Conservation (phyloP, 2,329 filamentous ascomycete species). For the Stachybotrys echinatus region DNA sequence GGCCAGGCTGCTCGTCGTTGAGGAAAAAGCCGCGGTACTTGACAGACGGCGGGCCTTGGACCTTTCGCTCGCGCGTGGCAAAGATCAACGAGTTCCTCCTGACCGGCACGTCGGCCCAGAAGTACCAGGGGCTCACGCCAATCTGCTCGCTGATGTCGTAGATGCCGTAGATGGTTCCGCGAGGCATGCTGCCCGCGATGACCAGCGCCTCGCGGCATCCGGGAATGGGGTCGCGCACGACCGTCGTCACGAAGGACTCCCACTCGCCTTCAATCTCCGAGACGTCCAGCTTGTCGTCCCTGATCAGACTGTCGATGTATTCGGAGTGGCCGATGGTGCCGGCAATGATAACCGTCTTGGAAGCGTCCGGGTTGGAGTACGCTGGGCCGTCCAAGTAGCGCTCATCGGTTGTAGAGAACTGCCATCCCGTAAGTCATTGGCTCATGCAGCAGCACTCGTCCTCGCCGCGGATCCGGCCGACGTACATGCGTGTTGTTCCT, state of each 20-base stretch:
- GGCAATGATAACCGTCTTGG: slow-evolving; percentile 57
- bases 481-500: slow-evolving; percentile 42
- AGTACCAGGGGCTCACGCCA: slow-evolving; percentile 51
- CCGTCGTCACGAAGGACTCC: slow-evolving; percentile 60
- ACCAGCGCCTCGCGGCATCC: slow-evolving; percentile 39
- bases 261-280: slow-evolving; percentile 55
- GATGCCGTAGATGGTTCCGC: slow-evolving; percentile 55
- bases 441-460: background rate
- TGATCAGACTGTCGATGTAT: slow-evolving; percentile 54
- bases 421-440: fast-evolving
- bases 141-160: slow-evolving; percentile 58
- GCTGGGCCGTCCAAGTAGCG: slow-evolving; percentile 30
- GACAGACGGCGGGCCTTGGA: slow-evolving; percentile 44
- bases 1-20: slow-evolving; percentile 42
- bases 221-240: slow-evolving; percentile 44
- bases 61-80: slow-evolving; percentile 28
- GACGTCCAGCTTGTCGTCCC: slow-evolving; percentile 51
- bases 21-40: slow-evolving; percentile 59
- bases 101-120: slow-evolving; percentile 52
- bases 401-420: slow-evolving; percentile 14
- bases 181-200: slow-evolving; percentile 52
- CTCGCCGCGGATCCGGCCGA: too few species aligned
- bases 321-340: slow-evolving; percentile 63
- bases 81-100: slow-evolving; percentile 42
- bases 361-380: slow-evolving; percentile 33